Percentiles rank a stretch among this genome's conserved stretches.
Conservation (phyloP, 2,329 filamentous ascomycete species). For the Pestalotiopsis fici region DNA sequence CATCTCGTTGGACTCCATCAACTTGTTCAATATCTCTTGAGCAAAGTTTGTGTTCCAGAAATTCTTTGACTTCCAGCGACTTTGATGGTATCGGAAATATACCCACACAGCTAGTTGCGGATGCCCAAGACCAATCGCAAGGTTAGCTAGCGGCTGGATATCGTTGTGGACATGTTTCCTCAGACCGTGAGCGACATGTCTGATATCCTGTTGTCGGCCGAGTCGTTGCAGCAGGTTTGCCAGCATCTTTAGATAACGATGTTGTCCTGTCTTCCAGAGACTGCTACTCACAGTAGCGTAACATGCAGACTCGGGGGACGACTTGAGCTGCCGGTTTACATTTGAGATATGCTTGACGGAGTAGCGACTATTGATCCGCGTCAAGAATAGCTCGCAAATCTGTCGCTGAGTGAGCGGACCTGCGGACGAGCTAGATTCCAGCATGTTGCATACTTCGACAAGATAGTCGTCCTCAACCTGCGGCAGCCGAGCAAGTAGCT, state of each 20-base stretch:
- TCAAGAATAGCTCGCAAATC: constrained; percentile 26
- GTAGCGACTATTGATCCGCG: constrained; percentile 15
- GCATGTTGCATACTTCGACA: constrained; percentile 15
- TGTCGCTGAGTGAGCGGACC: constrained; percentile 18
- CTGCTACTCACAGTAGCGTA: constrained; percentile 14
- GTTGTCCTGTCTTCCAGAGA: constrained; percentile 23
- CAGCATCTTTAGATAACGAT: constrained; percentile 16
- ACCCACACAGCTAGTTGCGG: constrained; percentile 25
- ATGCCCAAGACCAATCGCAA: constrained; percentile 18
- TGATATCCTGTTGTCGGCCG: constrained; percentile 23
- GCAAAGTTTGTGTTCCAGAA: constrained; percentile 25
- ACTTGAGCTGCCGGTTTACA: constrained; percentile 9
- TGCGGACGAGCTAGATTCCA: constrained; percentile 19
- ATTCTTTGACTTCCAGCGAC: constrained; percentile 1
- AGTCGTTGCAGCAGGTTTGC: constrained; percentile 21
- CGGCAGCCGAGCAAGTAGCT: constrained; percentile 26
- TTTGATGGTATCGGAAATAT: constrained; percentile 14
- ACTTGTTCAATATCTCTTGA: constrained; percentile 16
- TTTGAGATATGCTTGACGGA: constrained; percentile 9
- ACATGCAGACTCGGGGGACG: neutral
- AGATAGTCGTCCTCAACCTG: constrained; percentile 18
- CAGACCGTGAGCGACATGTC: constrained; percentile 17
- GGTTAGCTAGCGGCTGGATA: constrained; percentile 15
- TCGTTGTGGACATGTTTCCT: constrained; percentile 13
- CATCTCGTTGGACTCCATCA: constrained; percentile 16